Evolutionary conservation across 495 filamentous ascomycete genomes (phyloP).

Genomic region (Chlorociboria aeruginascens): DNA sequence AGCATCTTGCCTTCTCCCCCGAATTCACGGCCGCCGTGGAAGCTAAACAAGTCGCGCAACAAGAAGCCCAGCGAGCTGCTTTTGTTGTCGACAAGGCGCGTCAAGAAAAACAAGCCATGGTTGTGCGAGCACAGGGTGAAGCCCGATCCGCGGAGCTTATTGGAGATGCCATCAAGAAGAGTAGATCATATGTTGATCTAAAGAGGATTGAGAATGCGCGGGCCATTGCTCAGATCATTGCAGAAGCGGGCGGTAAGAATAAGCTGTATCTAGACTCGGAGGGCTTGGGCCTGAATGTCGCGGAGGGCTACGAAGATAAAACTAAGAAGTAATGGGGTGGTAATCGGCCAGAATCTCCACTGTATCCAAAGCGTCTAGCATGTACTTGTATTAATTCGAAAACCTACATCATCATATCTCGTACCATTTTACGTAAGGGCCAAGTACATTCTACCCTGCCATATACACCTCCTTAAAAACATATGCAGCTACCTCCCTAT

Average conservation of each 20-base stretch:
- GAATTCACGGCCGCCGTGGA: slow-evolving; percentile 98
- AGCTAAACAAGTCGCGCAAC: slow-evolving; percentile 97
- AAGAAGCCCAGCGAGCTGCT: slow-evolving; percentile 93
- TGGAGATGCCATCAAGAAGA: slow-evolving; percentile 99
- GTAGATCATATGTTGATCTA: slow-evolving; percentile 87
- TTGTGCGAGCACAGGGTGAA: slow-evolving; percentile 98
- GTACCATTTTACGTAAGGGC: no score
- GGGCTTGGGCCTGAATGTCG: slow-evolving; percentile 81
- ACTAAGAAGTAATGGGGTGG: slow-evolving; percentile 17
- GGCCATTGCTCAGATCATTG: slow-evolving; percentile 69
- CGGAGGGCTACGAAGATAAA: slow-evolving; percentile 21
- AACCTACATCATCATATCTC: no score
- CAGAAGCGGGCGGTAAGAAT: slow-evolving; percentile 80
- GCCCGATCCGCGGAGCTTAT: slow-evolving; percentile 96
- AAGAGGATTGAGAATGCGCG: slow-evolving; percentile 95
- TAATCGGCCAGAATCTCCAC: slow-evolving; percentile 20
- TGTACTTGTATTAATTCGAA: slow-evolving; percentile 13
- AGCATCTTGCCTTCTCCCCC: slow-evolving; percentile 98
- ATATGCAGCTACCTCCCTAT: no score
- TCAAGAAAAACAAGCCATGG: slow-evolving; percentile 98
- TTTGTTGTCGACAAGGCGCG: slow-evolving; percentile 98
- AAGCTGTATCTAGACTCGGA: slow-evolving; percentile 87
- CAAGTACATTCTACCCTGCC: no score
- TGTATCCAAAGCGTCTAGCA: slow-evolving; percentile 17
- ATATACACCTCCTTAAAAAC: no score